Evolutionary conservation across 805 yeast genomes (phyloP).

Genomic region (Candida tallmaniae): DNA sequence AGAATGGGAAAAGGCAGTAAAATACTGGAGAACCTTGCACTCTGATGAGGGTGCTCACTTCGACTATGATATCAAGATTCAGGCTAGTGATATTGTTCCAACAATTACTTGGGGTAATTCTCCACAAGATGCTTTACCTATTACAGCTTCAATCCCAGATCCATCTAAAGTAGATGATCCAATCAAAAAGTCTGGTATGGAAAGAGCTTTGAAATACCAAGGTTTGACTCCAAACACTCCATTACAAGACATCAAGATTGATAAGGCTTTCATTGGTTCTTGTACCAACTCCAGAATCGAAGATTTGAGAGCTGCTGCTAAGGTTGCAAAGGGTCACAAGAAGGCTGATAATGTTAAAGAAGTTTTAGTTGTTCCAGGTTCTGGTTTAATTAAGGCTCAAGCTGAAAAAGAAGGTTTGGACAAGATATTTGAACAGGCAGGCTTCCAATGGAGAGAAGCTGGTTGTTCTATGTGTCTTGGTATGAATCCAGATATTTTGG

Average conservation of each 20-base stretch:
- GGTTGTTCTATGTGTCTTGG: constrained; percentile 99
- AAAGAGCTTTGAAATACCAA: constrained; percentile 88
- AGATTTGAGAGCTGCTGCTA: constrained; percentile 94
- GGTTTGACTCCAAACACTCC: constrained; percentile 84
- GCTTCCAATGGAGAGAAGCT: constrained; percentile 99
- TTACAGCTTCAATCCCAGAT: constrained; percentile 86
- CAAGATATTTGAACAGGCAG: constrained; percentile 85
- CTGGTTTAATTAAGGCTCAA: constrained; percentile 88
- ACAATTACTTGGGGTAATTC: constrained; percentile 99
- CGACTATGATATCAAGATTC: constrained; percentile 76
- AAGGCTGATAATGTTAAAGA: constrained; percentile 76
- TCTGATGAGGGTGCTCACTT: constrained; percentile 89
- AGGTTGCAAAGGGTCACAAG: constrained; percentile 83
- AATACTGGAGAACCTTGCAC: constrained; percentile 84
- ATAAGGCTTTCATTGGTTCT: constrained; percentile 95
- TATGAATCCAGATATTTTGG: constrained; percentile 96
- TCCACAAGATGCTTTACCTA: constrained; percentile 97
- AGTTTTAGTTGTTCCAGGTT: constrained; percentile 95
- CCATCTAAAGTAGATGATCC: constrained; percentile 72
- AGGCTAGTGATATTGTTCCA: constrained; percentile 84
- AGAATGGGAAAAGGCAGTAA: constrained; percentile 92
- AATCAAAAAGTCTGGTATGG: constrained; percentile 76
- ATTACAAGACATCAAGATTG: constrained; percentile 67
- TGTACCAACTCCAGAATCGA: constrained; percentile 98
- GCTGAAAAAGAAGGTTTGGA: constrained; percentile 96